phyloP scores from a whole-genome alignment of 306 rosid genomes.

The Pterocarpus santalinus region DNA sequence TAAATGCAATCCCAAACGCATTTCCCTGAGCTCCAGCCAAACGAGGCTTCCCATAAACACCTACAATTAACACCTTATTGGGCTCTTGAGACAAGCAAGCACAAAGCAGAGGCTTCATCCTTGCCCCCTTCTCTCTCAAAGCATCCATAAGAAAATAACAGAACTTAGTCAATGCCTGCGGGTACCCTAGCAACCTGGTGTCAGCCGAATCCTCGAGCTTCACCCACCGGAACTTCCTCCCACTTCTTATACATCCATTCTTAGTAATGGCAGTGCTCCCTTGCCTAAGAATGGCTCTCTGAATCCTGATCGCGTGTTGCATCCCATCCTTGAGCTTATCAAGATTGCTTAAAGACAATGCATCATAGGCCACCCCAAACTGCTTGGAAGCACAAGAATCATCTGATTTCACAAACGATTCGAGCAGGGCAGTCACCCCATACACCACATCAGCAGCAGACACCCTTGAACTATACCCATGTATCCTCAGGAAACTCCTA shows the following conservation, averaged over 20 bases:
- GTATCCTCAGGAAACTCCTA: conserved; percentile 79
- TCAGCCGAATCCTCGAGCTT: conserved; percentile 85
- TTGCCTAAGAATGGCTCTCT: conserved; percentile 89
- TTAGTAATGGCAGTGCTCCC: conserved; percentile 87
- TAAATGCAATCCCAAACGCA: conserved; percentile 85
- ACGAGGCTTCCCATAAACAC: conserved; percentile 96
- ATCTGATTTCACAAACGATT: conserved; percentile 78
- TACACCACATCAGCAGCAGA: conserved; percentile 99
- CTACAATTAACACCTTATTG: conserved; percentile 77
- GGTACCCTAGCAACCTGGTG: conserved; percentile 79
- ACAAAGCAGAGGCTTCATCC: conserved; percentile 94
- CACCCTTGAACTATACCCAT: conserved; percentile 83
- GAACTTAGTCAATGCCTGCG: conserved; percentile 92
- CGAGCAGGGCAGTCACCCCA: conserved; percentile 95
- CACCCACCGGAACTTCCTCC: conserved; percentile 93
- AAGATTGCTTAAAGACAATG: conserved; percentile 77
- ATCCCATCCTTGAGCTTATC: conserved; percentile 83
- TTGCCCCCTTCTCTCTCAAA: conserved; percentile 88
- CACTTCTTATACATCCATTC: conserved; percentile 85
- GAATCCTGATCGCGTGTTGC: conserved; percentile 90
- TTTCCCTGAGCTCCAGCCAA: conserved; percentile 91
- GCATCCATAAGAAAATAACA: conserved; percentile 98
- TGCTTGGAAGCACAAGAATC: conserved; percentile 88
- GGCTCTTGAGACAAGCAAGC: conserved; percentile 93
- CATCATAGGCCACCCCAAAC: conserved; percentile 87